Evolutionary conservation across 2,329 filamentous ascomycete species (phyloP).

Genomic region (Fusarium nygamai): DNA sequence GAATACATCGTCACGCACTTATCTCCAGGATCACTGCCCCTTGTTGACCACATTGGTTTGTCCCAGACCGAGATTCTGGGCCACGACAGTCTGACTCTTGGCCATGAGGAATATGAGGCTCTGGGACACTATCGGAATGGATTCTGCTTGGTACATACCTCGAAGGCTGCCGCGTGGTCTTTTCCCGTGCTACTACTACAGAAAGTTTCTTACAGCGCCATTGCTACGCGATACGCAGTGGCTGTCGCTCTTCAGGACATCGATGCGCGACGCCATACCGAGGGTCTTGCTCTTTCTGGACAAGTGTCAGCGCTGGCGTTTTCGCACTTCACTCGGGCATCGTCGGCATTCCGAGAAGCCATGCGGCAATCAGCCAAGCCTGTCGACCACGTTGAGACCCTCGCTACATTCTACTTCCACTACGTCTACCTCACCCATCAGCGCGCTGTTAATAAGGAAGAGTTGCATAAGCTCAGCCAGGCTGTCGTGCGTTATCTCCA

Average conservation of each 20-base stretch:
- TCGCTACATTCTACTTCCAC: not conserved
- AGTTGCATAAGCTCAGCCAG: not conserved
- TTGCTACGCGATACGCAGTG: not conserved
- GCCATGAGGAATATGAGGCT: not conserved
- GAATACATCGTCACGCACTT: not conserved
- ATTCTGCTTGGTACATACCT: not conserved
- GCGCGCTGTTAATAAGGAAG: not conserved
- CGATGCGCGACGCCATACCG: not conserved
- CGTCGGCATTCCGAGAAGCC: not conserved
- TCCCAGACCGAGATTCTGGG: not conserved
- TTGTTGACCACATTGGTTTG: not conserved
- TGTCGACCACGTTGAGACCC: not conserved
- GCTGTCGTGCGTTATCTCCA: not conserved
- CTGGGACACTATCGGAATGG: not conserved
- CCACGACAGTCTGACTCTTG: not conserved
- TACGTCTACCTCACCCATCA: not conserved
- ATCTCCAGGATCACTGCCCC: not conserved
- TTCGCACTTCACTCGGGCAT: not conserved
- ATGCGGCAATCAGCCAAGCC: not conserved
- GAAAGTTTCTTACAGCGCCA: not conserved
- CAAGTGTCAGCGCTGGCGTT: not conserved
- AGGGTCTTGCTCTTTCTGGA: accelerated
- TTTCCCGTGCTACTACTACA: not conserved
- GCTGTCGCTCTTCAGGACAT: not conserved
- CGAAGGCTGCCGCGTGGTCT: not conserved